Percentiles rank a stretch among this genome's conserved stretches.
Conservation (phyloP, 345 rosid species). For the Erysimum cheiranthoides region DNA sequence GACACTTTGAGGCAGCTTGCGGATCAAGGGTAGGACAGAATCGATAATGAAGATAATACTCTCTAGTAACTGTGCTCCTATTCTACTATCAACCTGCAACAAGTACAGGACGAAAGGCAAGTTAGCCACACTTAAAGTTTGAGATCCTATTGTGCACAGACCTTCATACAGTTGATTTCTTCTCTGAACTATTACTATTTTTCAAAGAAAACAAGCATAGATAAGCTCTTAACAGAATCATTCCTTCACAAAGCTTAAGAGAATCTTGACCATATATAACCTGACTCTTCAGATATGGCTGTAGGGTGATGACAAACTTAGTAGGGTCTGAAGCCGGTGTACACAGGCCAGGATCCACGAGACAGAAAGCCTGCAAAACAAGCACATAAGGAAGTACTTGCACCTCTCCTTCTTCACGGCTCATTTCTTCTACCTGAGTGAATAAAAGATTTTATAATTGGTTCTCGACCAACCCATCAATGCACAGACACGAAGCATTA, state of each 20-base stretch:
- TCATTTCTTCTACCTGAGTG: conserved; percentile 87
- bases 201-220: conserved; percentile 29
- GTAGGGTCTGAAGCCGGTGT: conserved; percentile 92
- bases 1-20: conserved; percentile 78
- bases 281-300: conserved; percentile 97
- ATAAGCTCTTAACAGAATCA: conserved; percentile 21
- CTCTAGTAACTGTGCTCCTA: conserved; percentile 87
- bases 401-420: conserved; percentile 65
- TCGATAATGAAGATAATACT: conserved; percentile 91
- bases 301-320: conserved; percentile 90
- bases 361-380: conserved; percentile 90
- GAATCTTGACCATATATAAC: conserved; percentile 50
- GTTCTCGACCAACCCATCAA: conserved; percentile 34
- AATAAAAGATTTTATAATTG: conserved; percentile 29
- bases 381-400: conserved; percentile 80
- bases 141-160: conserved; percentile 15
- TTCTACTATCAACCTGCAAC: conserved; percentile 84
- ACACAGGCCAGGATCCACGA: conserved; percentile 93
- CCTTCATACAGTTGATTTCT: conserved; percentile 10
- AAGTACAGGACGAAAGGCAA: conserved; percentile 28
- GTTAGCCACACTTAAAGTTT: conserved; percentile 34
- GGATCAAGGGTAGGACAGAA: conserved; percentile 84
- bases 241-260: conserved; percentile 30
- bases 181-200: conserved; percentile 20
- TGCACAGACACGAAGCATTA: conserved; percentile 12